phyloP scores from a whole-genome alignment of 257 asterid species.

The Galeopsis tetrahit region DNA sequence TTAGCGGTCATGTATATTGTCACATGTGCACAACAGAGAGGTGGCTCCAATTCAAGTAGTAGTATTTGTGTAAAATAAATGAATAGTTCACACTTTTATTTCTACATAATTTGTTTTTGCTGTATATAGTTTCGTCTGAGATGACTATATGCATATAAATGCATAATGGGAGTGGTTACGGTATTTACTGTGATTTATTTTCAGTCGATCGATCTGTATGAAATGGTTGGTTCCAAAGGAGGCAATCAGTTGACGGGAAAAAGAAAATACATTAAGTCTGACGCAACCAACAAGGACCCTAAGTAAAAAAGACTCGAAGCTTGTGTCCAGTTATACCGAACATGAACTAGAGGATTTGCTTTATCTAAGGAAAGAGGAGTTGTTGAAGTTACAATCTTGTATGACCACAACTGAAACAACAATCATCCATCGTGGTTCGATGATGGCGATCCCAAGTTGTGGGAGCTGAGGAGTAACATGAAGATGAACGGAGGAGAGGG shows the following conservation, averaged over 20 bases:
- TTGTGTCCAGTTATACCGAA: constrained; percentile 14
- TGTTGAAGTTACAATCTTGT: no score
- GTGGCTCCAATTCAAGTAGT: background rate
- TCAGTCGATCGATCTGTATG: constrained; percentile 24
- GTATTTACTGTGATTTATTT: constrained; percentile 19
- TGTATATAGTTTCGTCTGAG: background rate
- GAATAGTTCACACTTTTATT: background rate
- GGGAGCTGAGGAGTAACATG: no score
- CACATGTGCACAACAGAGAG: background rate
- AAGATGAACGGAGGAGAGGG: no score
- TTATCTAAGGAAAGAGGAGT: constrained; percentile 21
- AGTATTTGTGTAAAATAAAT: background rate
- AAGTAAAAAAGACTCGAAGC: constrained; percentile 8
- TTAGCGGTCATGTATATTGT: background rate
- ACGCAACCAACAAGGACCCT: constrained; percentile 19
- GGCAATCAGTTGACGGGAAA: constrained; percentile 36
- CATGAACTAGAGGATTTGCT: constrained; percentile 29
- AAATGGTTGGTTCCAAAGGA: constrained; percentile 33
- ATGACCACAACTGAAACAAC: constrained; percentile 24
- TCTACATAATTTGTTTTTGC: background rate
- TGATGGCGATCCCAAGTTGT: no score
- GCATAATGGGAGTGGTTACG: background rate
- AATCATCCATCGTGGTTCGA: constrained; percentile 15
- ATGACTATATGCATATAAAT: background rate
- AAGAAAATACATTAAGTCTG: constrained; percentile 26